Evolutionary conservation across 352 stramenopile genomes (phyloP), one percentile per base, ranked within the genome.

Genomic region (Pseudoperonospora humuli): DNA sequence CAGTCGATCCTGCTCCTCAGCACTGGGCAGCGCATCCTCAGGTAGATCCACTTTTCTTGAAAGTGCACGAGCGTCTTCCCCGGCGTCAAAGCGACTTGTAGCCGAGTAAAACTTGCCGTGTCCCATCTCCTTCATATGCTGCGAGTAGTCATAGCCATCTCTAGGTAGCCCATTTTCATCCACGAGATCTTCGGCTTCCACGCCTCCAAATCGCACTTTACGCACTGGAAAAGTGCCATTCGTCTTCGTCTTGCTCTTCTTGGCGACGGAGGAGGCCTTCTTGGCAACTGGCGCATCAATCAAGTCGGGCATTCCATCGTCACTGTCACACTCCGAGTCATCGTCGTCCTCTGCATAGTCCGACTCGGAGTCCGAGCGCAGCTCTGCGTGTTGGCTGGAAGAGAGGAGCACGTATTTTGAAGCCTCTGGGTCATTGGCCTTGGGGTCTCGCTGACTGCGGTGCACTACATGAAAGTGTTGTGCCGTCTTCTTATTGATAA

Each of bases 91-190:
- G 20, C 84, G 69, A 13, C 70, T 77, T 14, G 68, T 73, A 32
- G 69, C 67, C 32, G 74, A 84, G 58, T 92, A 86, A 44, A 93
- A 95, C 18, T 71, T 75, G 44, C 82, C 74, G 18, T 87, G 66
- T 28, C 85, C 86, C 64, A 95, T 95, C 54, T 92, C 86, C 40
- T 89, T 93, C 60, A 97, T 67, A 65, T 97, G 89, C 59, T 95
- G 69, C 50, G 75, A 59, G 64, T 97, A 97, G 54, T 97, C 81
- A 64, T 97, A 97, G 42, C 86, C 86, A 59, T 97, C 89, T 50
- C 94, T 80, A 19, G 79, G 67, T 47, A 97, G 71, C 11, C 89
- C 89, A 33, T 95, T 69, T 46, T 85, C 82, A 40, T 96, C 83
- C 37, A 95, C 75, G 24, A 88, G 41, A 39, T 90, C 81, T 38